Percentiles rank a stretch among this genome's conserved stretches.
Conservation (phyloP, 352 stramenopile species). For the Globisporangium heterothallicum region DNA sequence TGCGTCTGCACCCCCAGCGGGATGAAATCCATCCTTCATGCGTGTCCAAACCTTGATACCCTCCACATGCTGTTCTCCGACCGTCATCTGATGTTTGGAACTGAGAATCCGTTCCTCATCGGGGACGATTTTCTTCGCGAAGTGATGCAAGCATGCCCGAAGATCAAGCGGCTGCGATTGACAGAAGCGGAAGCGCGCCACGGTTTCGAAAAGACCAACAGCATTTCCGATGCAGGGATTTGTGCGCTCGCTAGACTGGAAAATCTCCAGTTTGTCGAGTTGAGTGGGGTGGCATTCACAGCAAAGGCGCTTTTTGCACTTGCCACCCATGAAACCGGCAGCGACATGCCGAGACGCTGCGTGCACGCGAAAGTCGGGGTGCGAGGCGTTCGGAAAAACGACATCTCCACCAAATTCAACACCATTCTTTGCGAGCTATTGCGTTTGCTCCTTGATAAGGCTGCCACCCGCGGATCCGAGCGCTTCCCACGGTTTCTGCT, state of each 20-base stretch:
- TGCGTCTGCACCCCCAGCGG: slow-evolving; percentile 16
- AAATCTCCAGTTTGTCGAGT: slow-evolving; percentile 14
- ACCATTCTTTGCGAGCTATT: slow-evolving; percentile 11
- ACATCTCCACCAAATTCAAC: slow-evolving; percentile 17
- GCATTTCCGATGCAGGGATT: slow-evolving; percentile 16
- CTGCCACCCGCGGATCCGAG: background rate
- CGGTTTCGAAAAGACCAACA: slow-evolving; percentile 25
- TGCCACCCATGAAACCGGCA: background rate
- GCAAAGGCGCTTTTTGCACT: slow-evolving; percentile 15
- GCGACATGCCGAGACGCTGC: slow-evolving; percentile 6
- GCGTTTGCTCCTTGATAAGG: background rate
- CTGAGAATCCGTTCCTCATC: slow-evolving; percentile 12
- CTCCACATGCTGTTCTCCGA: slow-evolving; percentile 24
- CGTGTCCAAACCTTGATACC: slow-evolving; percentile 18
- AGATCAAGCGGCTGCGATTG: slow-evolving; percentile 15
- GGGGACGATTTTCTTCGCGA: slow-evolving; percentile 22
- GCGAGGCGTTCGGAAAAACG: slow-evolving; percentile 15
- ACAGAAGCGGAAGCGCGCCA: slow-evolving; percentile 18
- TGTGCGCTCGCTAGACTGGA: slow-evolving; percentile 7
- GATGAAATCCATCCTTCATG: slow-evolving; percentile 16
- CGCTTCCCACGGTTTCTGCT: slow-evolving; percentile 15
- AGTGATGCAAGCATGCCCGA: slow-evolving; percentile 12
- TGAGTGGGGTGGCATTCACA: slow-evolving; percentile 17
- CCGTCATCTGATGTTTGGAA: slow-evolving; percentile 20
- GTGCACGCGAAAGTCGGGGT: slow-evolving; percentile 20